Evolutionary conservation across 495 filamentous ascomycete genomes (phyloP).

Genomic region (Xeromyces bisporus): DNA sequence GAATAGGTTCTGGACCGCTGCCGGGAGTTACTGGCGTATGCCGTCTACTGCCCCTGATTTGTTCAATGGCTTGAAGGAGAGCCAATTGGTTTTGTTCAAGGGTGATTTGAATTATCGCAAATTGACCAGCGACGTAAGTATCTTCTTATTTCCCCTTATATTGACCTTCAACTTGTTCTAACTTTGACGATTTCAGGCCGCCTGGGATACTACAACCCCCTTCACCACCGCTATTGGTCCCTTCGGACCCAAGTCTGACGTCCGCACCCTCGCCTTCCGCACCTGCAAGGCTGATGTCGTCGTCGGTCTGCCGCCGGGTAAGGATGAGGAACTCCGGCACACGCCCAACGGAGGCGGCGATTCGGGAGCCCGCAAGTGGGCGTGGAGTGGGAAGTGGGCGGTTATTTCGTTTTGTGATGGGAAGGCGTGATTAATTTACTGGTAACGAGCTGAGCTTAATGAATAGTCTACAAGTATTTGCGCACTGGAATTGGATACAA

Average conservation of each 20-base stretch:
- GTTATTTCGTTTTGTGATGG: conserved; percentile 78
- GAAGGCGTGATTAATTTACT: conserved; percentile 28
- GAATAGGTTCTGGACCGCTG: conserved; percentile 79
- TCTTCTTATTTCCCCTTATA: conserved; percentile 5
- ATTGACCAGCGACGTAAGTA: conserved; percentile 63
- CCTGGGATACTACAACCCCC: conserved; percentile 76
- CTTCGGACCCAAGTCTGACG: conserved; percentile 57
- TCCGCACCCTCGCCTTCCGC: conserved; percentile 70
- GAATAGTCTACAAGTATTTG: too few species aligned
- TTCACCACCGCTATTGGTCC: conserved; percentile 80
- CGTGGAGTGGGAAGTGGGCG: conserved; percentile 94
- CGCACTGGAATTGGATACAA: too few species aligned
- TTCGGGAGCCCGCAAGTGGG: conserved; percentile 70
- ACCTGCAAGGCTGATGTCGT: conserved; percentile 95
- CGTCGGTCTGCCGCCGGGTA: conserved; percentile 64
- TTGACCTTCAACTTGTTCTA: too few species aligned
- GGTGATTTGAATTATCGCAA: conserved; percentile 95
- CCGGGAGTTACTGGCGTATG: conserved; percentile 73
- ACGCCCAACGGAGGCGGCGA: conserved; percentile 52
- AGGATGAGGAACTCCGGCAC: conserved; percentile 60
- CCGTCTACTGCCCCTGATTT: conserved; percentile 48
- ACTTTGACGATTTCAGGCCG: conserved; percentile 38
- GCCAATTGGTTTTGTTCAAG: conserved; percentile 90
- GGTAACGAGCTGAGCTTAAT: too few species aligned
- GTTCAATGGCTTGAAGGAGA: conserved; percentile 60